Percentiles rank a stretch among this genome's conserved stretches.
Evolutionary conservation across 2,329 filamentous ascomycete species (phyloP).

Genomic region (Graphilbum fragrans): DNA sequence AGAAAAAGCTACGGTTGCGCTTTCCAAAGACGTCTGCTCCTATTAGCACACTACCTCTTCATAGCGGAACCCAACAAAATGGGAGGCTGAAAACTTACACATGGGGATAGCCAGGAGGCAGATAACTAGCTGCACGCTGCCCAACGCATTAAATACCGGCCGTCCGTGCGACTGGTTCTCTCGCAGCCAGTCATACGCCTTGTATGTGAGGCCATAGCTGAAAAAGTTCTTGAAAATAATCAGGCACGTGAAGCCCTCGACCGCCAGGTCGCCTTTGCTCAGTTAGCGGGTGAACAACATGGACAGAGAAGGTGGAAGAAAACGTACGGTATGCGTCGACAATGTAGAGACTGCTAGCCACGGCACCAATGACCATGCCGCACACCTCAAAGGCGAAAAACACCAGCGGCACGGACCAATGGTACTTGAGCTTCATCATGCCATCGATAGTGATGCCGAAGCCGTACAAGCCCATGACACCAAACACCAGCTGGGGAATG

Average conservation of each 20-base stretch:
- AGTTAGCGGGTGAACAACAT: neutral
- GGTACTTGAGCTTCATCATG: conserved; percentile 41
- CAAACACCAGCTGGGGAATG: conserved; percentile 67
- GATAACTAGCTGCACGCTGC: conserved; percentile 64
- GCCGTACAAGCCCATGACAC: conserved; percentile 68
- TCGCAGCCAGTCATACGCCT: conserved; percentile 74
- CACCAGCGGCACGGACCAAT: conserved; percentile 62
- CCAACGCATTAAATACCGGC: conserved; percentile 53
- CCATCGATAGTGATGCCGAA: conserved; percentile 65
- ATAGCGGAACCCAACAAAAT: no score
- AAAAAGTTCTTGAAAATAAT: conserved; percentile 95
- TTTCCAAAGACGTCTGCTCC: conserved; percentile 72
- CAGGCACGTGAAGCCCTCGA: conserved; percentile 82
- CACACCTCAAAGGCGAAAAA: conserved; percentile 79
- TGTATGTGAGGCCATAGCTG: conserved; percentile 73
- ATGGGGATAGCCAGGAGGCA: conserved; percentile 65
- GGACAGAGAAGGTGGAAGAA: neutral
- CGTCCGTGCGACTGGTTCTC: conserved; percentile 43
- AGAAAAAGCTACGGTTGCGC: conserved; percentile 60
- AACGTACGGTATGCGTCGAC: conserved; percentile 79
- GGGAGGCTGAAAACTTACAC: conserved; percentile 44
- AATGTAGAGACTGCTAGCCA: conserved; percentile 76
- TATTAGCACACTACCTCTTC: no score
- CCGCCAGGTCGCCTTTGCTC: conserved; percentile 68
- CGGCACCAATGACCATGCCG: conserved; percentile 86